Evolutionary conservation across 176 grass and related monocot genomes (phyloP).

Genomic region (Eleusine indica): DNA sequence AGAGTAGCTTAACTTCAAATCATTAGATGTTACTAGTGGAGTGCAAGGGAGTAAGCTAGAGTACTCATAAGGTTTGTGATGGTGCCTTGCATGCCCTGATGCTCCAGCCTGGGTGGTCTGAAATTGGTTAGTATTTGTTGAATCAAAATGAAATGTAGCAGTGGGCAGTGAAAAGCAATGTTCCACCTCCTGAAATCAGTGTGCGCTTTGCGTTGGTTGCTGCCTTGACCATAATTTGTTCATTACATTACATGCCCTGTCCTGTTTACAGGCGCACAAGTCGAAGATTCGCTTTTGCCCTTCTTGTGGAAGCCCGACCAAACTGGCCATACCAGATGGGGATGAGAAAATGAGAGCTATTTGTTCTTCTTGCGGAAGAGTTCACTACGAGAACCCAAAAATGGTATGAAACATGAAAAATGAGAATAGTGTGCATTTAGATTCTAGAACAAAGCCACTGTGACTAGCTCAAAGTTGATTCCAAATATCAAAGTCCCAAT

Average conservation of each 20-base stretch:
- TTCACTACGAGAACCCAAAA: slow-evolving; percentile 98
- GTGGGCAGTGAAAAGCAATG: neutral
- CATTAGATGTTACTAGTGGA: neutral
- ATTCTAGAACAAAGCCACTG: neutral
- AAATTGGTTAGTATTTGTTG: neutral
- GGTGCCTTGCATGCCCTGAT: neutral
- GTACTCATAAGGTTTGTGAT: neutral
- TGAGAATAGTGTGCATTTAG: neutral
- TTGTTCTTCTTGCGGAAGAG: slow-evolving; percentile 81
- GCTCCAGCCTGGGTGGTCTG: neutral
- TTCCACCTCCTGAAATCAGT: neutral
- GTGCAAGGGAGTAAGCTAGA: neutral
- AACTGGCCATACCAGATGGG: slow-evolving; percentile 76
- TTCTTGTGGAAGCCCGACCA: slow-evolving; percentile 80
- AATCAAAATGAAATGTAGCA: neutral
- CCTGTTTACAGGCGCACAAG: slow-evolving; percentile 54
- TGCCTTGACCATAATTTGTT: neutral
- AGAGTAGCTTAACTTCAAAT: neutral
- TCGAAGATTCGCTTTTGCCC: slow-evolving; percentile 76
- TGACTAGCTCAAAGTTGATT: neutral
- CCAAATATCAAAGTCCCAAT: neutral
- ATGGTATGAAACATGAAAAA: slow-evolving; percentile 58
- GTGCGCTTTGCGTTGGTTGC: neutral
- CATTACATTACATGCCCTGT: neutral
- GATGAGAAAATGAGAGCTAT: slow-evolving; percentile 93